Conservation (phyloP, 2,329 filamentous ascomycete genomes). For the Pseudomassariella vexata region DNA sequence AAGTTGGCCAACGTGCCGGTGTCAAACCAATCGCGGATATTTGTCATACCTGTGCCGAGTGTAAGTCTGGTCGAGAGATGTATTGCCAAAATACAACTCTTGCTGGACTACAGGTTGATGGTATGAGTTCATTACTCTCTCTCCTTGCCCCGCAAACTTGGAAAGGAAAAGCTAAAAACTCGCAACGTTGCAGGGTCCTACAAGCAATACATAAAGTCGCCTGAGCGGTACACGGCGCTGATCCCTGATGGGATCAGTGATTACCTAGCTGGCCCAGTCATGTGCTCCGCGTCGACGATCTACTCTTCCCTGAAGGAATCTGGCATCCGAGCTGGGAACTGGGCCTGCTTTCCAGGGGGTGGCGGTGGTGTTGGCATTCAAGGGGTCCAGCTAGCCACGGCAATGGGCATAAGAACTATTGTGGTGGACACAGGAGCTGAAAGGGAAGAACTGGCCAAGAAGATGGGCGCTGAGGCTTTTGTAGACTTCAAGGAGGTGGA, state of each 20-base stretch:
- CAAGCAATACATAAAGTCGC: constrained; percentile 52
- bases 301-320: constrained; percentile 50
- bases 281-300: constrained; percentile 54
- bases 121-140: too few species aligned
- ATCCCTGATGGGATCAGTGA: constrained; percentile 43
- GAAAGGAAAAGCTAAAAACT: too few species aligned
- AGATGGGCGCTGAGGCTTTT: constrained; percentile 49
- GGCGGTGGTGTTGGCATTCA: constrained; percentile 53
- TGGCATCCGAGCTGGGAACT: constrained; percentile 42
- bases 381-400: constrained; percentile 46
- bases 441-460: constrained; percentile 37
- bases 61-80: constrained; percentile 26
- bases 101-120: constrained; percentile 10
- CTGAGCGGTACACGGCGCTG: constrained; percentile 47
- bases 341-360: constrained; percentile 48
- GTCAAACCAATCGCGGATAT: constrained; percentile 26
- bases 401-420: constrained; percentile 51
- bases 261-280: constrained; percentile 50
- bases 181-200: constrained; percentile 51
- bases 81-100: constrained; percentile 19
- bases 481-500: constrained; percentile 44
- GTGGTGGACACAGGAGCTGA: constrained; percentile 46
- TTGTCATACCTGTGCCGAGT: constrained; percentile 29
- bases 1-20: constrained; percentile 30
- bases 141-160: not conserved